Base-by-base conservation (phyloP, 148 eudicot genomes). In the Rhododendron henanense region DNA sequence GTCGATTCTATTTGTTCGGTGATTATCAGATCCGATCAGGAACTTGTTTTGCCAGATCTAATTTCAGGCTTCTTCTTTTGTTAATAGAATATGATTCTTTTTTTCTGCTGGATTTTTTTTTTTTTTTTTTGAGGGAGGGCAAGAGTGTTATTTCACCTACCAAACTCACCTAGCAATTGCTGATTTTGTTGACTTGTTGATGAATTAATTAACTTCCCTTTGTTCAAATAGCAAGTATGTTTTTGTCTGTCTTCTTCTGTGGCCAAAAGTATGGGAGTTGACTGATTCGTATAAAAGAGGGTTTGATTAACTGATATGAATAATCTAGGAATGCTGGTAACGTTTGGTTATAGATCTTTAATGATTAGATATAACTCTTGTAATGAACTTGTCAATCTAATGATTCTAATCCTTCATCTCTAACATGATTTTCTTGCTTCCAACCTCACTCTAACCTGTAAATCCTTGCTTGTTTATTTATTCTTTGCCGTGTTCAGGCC, bases 401-500 rank as follows among this genome's bases (percentile, higher is more conserved):
- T 11, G 57, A 51, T 51, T 84, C 1, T 74, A 1, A 4, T 0
- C 39, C 39, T 45, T 10, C 69, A n/a, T 45, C 55, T 71, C n/a
- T 50, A 35, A 35, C 80, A 21, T 3, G 3, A 37, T 39, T 74
- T 39, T 76, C 79, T 39, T 6, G 5, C 19, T 19, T 25, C 10
- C 25, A 9, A 7, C 9, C 57, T 41, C 6, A 37, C 53, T 85
- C 57, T 53, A 10, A 16, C 33, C 31, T 84, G 65, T 33, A 65
- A 23, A 39, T 74, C 45, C 44, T 25, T 5, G 21, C 78, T 76
- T 59, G 13, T 37, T 19, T 50, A 45, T 65, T 71, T n/a, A 21
- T 10, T 73, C 67, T n/a, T 86, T 23, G 16, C 69, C 44, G n/a
- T 23, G 8, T 71, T 18, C 83, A 96, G 98, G 98, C 13, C 59